Percentiles rank a stretch among this genome's conserved stretches.
phyloP scores from a whole-genome alignment of 495 filamentous ascomycete genomes.

The Massariosphaeria phaeospora region DNA sequence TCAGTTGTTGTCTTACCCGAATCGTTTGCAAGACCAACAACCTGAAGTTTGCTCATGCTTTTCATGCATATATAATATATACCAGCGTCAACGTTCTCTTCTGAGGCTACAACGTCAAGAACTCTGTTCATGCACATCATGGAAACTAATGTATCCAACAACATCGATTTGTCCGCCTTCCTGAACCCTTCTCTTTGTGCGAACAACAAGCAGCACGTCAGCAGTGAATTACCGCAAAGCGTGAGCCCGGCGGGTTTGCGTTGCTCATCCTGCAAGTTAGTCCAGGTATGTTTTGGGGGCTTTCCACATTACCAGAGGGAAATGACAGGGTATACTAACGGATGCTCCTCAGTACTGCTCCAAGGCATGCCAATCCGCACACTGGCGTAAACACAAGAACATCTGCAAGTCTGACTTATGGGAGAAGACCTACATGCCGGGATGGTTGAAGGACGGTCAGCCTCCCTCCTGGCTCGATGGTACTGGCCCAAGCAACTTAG shows the following conservation, averaged over 20 bases:
- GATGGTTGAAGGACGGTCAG: slow-evolving; percentile 33
- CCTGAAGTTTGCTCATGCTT: too few species aligned
- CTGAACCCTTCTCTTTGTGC: slow-evolving; percentile 7
- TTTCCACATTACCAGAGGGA: neutral
- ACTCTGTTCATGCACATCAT: too few species aligned
- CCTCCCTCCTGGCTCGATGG: slow-evolving; percentile 32
- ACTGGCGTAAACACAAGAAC: slow-evolving; percentile 41
- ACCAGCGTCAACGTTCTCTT: too few species aligned
- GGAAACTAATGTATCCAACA: too few species aligned
- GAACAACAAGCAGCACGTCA: slow-evolving; percentile 3
- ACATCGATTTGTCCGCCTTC: neutral
- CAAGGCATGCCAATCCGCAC: slow-evolving; percentile 39
- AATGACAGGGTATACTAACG: neutral
- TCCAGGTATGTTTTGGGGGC: slow-evolving; percentile 5
- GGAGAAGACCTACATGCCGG: slow-evolving; percentile 35
- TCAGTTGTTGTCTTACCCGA: too few species aligned
- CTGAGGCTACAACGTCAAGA: too few species aligned
- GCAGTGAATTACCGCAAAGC: slow-evolving; percentile 2
- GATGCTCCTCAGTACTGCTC: slow-evolving; percentile 40
- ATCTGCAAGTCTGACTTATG: slow-evolving; percentile 39
- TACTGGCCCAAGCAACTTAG: neutral
- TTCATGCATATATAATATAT: too few species aligned
- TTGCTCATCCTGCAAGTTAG: slow-evolving; percentile 19
- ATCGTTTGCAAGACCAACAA: too few species aligned
- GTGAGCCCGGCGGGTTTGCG: neutral